These are phyloP conservation scores for Dothiorella sarmentorum DNA, from an alignment of 2,329 filamentous ascomycete species.

Conservation along the genomic window DNA sequence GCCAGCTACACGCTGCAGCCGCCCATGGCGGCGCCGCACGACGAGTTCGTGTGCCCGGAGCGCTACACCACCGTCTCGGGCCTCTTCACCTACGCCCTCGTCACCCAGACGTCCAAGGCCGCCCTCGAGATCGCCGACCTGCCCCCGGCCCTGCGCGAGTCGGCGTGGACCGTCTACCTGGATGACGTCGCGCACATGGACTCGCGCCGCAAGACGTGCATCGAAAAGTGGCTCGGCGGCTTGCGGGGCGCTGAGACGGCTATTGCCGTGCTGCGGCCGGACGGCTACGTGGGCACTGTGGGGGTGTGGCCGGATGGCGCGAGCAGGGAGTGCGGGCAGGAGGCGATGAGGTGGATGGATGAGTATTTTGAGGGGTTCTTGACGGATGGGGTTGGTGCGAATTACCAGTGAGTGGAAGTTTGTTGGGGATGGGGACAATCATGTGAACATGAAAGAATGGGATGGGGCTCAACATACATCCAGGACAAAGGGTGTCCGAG, in stretches of 20 bases:
- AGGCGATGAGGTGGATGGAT: slow-evolving; percentile 47
- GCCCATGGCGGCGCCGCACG: slow-evolving; percentile 55
- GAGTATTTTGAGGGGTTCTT: slow-evolving; percentile 51
- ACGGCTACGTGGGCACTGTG: slow-evolving; percentile 70
- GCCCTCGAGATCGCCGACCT: slow-evolving; percentile 65
- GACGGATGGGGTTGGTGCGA: slow-evolving; percentile 16
- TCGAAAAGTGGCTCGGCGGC: slow-evolving; percentile 66
- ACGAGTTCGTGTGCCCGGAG: slow-evolving; percentile 64
- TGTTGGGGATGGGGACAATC: no score
- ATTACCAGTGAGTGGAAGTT: no score
- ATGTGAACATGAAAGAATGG: no score
- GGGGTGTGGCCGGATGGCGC: slow-evolving; percentile 40
- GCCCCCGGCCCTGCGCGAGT: slow-evolving; percentile 59
- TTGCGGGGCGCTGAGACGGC: slow-evolving; percentile 57
- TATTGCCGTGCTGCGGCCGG: slow-evolving; percentile 66
- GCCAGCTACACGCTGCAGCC: slow-evolving; percentile 61
- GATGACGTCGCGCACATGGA: slow-evolving; percentile 60
- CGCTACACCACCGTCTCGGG: slow-evolving; percentile 67
- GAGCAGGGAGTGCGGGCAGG: slow-evolving; percentile 28
- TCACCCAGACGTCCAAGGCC: slow-evolving; percentile 63
- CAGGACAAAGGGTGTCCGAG: no score
- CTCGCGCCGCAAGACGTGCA: slow-evolving; percentile 52
- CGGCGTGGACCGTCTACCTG: slow-evolving; percentile 69
- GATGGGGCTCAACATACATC: no score
- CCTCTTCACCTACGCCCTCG: slow-evolving; percentile 61